These are phyloP conservation scores for Cystobasidium slooffiae DNA, from an alignment of 1,284 basidiomycete species.

Conservation along the genomic window DNA sequence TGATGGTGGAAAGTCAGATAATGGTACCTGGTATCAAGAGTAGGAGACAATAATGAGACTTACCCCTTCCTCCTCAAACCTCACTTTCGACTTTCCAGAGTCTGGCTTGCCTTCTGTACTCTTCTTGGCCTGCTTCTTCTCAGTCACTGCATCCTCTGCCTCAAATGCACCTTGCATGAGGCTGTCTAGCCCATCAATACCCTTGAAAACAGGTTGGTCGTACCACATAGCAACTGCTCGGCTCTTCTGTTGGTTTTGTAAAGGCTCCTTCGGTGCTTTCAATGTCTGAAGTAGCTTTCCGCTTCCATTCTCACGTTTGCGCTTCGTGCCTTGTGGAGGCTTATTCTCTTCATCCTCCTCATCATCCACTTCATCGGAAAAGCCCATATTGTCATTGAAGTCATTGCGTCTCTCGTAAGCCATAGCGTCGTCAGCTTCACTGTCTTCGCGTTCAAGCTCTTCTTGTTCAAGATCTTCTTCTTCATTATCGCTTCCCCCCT, in stretches of 20 bases:
- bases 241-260: conserved; percentile 40
- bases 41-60: too few relatives aligned
- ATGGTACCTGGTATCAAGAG: too few relatives aligned
- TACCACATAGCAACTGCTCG: conserved; percentile 79
- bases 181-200: conserved; percentile 65
- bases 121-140: conserved; percentile 50
- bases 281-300: conserved; percentile 53
- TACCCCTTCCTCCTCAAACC: background rate
- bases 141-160: conserved; percentile 54
- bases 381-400: conserved; percentile 17
- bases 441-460: conserved; percentile 41
- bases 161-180: conserved; percentile 55
- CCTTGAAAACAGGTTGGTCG: conserved; percentile 88
- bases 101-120: conserved; percentile 49
- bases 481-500: conserved; percentile 54
- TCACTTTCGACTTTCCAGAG: background rate
- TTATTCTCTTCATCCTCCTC: conserved; percentile 58
- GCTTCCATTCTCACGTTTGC: conserved; percentile 57
- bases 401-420: conserved; percentile 30
- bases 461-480: conserved; percentile 56
- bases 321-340: conserved; percentile 57
- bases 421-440: conserved; percentile 54
- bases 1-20: background rate
- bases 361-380: conserved; percentile 52
- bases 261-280: conserved; percentile 46